Evolutionary conservation across 306 rosid genomes (phyloP).

Genomic region (Prunus padus): DNA sequence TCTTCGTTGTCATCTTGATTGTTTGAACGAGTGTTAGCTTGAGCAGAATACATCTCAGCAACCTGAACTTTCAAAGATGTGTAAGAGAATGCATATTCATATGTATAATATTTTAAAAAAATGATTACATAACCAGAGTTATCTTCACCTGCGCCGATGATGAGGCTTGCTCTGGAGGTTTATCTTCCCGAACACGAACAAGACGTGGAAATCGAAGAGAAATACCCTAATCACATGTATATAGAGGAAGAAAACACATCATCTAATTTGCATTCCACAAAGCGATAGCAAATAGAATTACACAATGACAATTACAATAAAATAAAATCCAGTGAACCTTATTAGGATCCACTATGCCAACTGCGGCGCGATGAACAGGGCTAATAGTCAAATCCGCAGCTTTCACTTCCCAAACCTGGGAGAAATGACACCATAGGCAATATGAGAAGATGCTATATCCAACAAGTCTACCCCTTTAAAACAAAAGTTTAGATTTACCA

Average conservation of each 20-base stretch:
- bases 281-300: conserved; percentile 1
- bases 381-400: conserved; percentile 96
- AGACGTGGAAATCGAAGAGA: conserved; percentile 92
- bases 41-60: conserved; percentile 84
- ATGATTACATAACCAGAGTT: neutral
- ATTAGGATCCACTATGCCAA: conserved; percentile 65
- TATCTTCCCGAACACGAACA: conserved; percentile 76
- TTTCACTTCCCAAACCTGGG: conserved; percentile 95
- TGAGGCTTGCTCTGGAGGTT: conserved; percentile 78
- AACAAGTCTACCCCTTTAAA: neutral
- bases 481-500: neutral
- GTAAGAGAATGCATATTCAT: neutral
- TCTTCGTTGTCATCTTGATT: conserved; percentile 64
- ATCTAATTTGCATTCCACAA: conserved; percentile 11
- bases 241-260: conserved; percentile 21
- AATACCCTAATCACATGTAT: conserved; percentile 54
- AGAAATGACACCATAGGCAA: neutral
- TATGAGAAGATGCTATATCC: neutral
- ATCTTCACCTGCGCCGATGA: conserved; percentile 74
- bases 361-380: conserved; percentile 90
- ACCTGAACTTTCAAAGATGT: conserved; percentile 45
- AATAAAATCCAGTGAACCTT: conserved; percentile 51
- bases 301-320: conserved; percentile 11
- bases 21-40: conserved; percentile 55
- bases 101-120: neutral